Percentiles rank a stretch among this genome's conserved stretches.
Conservation (phyloP, 2,329 filamentous ascomycete genomes). For the Fusarium tuaranense region DNA sequence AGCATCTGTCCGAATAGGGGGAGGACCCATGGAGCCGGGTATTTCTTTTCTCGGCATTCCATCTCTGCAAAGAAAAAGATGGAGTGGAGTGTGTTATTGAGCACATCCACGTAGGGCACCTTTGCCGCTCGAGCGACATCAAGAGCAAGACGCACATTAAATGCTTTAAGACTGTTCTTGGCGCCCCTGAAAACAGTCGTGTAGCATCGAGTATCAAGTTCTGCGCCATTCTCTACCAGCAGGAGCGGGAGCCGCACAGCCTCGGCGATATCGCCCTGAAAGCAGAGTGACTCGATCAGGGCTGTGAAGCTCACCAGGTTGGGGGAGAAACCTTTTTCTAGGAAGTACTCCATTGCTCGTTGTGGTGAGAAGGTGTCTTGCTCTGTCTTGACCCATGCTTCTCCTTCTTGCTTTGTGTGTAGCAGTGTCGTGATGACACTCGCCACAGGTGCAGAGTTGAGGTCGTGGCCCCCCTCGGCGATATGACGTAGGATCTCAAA, state of each 20-base stretch:
- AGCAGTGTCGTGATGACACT: slow-evolving; percentile 72
- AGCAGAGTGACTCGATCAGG: slow-evolving; percentile 77
- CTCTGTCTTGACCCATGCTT: slow-evolving; percentile 32
- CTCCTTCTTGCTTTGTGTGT: slow-evolving; percentile 43
- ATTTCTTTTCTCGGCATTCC: slow-evolving; percentile 51
- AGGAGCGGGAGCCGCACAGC: slow-evolving; percentile 50
- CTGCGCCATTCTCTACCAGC: slow-evolving; percentile 58
- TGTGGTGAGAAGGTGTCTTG: slow-evolving; percentile 46
- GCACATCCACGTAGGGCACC: slow-evolving; percentile 50
- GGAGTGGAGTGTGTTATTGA: slow-evolving; percentile 59
- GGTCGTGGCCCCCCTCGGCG: slow-evolving; percentile 54
- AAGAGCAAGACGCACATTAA: slow-evolving; percentile 58
- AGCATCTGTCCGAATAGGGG: slow-evolving; percentile 62
- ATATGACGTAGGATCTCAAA: slow-evolving; percentile 55
- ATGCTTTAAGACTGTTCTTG: slow-evolving; percentile 66
- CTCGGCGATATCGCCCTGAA: slow-evolving; percentile 55
- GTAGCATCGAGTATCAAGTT: slow-evolving; percentile 75
- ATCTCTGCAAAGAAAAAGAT: slow-evolving; percentile 59
- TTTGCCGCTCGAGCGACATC: slow-evolving; percentile 62
- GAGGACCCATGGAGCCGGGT: slow-evolving; percentile 48
- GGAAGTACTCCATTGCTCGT: slow-evolving; percentile 55
- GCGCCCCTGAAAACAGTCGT: slow-evolving; percentile 78
- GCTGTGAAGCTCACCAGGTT: slow-evolving; percentile 74
- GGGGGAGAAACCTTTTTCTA: slow-evolving; percentile 71
- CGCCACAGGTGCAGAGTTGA: slow-evolving; percentile 60